Percentiles rank a stretch among this genome's conserved stretches.
These are phyloP conservation scores for Triangularia verruculosa DNA, from an alignment of 2,329 filamentous ascomycete species.

Conservation along the genomic window DNA sequence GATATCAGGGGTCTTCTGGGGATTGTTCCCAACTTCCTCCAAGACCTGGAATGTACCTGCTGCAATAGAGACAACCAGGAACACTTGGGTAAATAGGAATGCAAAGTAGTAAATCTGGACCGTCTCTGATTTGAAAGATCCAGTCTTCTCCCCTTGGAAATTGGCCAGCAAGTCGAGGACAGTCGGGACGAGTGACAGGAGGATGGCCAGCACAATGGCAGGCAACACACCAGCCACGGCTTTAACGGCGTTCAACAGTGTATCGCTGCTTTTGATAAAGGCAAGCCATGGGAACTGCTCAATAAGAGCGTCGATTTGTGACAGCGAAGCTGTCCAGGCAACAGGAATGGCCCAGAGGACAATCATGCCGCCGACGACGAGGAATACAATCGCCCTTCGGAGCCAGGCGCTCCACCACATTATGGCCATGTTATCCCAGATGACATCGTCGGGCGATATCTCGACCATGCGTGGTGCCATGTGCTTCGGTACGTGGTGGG, in stretches of 20 bases:
- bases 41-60: slow-evolving; percentile 65
- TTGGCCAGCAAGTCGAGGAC: slow-evolving; percentile 71
- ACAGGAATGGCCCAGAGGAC: slow-evolving; percentile 90
- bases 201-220: slow-evolving; percentile 68
- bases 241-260: slow-evolving; percentile 59
- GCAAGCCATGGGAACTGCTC: slow-evolving; percentile 63
- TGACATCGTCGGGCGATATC: slow-evolving; percentile 85
- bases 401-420: slow-evolving; percentile 90
- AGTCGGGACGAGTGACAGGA: slow-evolving; percentile 78
- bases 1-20: slow-evolving; percentile 62
- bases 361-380: slow-evolving; percentile 69
- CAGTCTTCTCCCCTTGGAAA: slow-evolving; percentile 78
- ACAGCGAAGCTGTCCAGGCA: slow-evolving; percentile 78
- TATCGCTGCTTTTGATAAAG: slow-evolving; percentile 61
- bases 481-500: slow-evolving; percentile 85
- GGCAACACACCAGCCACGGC: slow-evolving; percentile 83
- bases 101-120: slow-evolving; percentile 91
- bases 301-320: slow-evolving; percentile 71
- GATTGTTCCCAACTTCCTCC: slow-evolving; percentile 54
- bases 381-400: slow-evolving; percentile 63
- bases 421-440: slow-evolving; percentile 97
- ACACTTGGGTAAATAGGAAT: slow-evolving; percentile 92
- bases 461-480: slow-evolving; percentile 94
- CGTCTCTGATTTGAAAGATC: slow-evolving; percentile 72
- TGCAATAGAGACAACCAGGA: slow-evolving; percentile 86